phyloP scores from a whole-genome alignment of 2,329 filamentous ascomycete genomes.

The Escovopsis weberi region DNA sequence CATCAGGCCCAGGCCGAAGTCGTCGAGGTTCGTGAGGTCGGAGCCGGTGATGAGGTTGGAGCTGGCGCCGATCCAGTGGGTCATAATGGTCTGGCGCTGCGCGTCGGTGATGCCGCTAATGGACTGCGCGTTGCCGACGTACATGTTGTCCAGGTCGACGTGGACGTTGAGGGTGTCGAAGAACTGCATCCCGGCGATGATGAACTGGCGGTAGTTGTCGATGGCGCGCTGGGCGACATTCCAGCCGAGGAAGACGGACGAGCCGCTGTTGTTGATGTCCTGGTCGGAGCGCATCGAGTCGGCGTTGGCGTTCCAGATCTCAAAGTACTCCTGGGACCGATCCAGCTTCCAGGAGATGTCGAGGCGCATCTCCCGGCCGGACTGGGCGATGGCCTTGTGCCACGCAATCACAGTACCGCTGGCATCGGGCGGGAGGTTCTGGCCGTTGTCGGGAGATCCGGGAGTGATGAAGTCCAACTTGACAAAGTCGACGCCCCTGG shows the following conservation, averaged over 20 bases:
- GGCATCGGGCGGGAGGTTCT: conserved; percentile 7
- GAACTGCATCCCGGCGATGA: conserved; percentile 7
- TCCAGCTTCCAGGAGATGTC: conserved; percentile 11
- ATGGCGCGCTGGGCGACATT: conserved; percentile 8
- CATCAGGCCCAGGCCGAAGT: conserved; percentile 6
- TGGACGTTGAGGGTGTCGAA: conserved; percentile 7
- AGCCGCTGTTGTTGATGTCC: conserved; percentile 9
- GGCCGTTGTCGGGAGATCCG: conserved; percentile 9
- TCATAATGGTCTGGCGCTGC: conserved; percentile 9
- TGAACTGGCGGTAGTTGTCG: conserved; percentile 10
- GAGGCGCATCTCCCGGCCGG: conserved; percentile 8
- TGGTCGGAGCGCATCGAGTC: conserved; percentile 10
- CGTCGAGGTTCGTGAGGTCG: conserved; percentile 8
- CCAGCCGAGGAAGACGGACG: conserved; percentile 7
- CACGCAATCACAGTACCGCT: conserved; percentile 8
- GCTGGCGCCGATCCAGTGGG: conserved; percentile 9
- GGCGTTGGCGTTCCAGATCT: conserved; percentile 8
- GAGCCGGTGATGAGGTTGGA: conserved; percentile 8
- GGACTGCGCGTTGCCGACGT: conserved; percentile 6
- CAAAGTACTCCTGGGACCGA: conserved; percentile 8
- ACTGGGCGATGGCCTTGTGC: conserved; percentile 8
- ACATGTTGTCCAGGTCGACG: conserved; percentile 9
- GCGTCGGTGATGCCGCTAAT: conserved; percentile 7
- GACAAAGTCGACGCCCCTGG: conserved; percentile 9
- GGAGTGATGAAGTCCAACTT: conserved; percentile 10